A percentile compares a stretch with the other conserved stretches of the same genome.
Conservation (phyloP, 2,329 filamentous ascomycete genomes). For the Fusarium transvaalense region DNA sequence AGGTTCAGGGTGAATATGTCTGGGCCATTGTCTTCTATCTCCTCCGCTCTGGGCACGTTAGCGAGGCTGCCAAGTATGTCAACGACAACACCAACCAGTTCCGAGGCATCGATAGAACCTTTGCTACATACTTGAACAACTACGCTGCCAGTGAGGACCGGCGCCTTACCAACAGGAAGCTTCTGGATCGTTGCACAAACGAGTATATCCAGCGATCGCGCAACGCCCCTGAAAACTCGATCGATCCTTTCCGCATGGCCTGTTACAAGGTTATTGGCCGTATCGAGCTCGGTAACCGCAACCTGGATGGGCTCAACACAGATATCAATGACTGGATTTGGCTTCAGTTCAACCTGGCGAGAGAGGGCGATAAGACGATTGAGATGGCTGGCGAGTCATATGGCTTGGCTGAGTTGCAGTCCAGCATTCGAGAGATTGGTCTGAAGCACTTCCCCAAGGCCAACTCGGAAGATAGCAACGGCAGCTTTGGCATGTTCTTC, state of each 20-base stretch:
- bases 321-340: constrained; percentile 79
- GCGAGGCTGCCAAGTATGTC: constrained; percentile 89
- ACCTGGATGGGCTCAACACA: constrained; percentile 71
- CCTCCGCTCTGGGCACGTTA: constrained; percentile 83
- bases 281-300: constrained; percentile 74
- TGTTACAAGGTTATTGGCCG: constrained; percentile 98
- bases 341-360: constrained; percentile 77
- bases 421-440: constrained; percentile 88
- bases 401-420: constrained; percentile 76
- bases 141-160: constrained; percentile 84
- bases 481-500: constrained; percentile 90
- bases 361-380: constrained; percentile 72
- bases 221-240: constrained; percentile 85
- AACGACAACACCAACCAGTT: constrained; percentile 83
- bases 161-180: constrained; percentile 76
- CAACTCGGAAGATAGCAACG: constrained; percentile 78
- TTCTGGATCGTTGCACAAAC: constrained; percentile 88
- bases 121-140: constrained; percentile 86
- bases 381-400: constrained; percentile 76
- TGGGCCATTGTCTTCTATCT: constrained; percentile 97
- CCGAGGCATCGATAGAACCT: constrained; percentile 89
- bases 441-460: constrained; percentile 90
- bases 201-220: constrained; percentile 89
- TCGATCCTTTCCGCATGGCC: constrained; percentile 95
- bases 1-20: constrained; percentile 83